Conservation (phyloP, 2,329 filamentous ascomycete species). For the Cytospora chrysosperma region DNA sequence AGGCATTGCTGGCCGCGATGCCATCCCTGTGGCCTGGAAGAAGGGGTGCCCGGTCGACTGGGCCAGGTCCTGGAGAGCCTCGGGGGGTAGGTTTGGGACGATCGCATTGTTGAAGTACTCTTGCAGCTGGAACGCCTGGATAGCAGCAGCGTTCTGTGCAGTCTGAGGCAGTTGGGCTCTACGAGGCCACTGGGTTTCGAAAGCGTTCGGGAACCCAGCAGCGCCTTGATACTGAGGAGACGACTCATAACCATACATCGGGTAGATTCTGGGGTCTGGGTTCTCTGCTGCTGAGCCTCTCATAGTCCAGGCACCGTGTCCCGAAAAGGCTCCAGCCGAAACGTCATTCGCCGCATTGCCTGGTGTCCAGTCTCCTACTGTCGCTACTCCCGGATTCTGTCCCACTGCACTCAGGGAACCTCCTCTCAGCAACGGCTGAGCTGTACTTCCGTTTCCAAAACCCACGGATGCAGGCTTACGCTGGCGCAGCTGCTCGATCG, state of each 20-base stretch:
- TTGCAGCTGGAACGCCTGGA: neutral
- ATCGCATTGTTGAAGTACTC: neutral
- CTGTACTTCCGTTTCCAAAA: neutral
- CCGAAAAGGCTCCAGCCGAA: neutral
- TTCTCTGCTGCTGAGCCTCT: neutral
- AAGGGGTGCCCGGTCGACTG: neutral
- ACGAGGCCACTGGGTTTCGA: neutral
- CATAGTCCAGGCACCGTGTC: neutral
- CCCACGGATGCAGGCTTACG: neutral
- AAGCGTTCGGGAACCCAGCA: neutral
- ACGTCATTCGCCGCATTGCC: neutral
- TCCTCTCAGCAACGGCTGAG: neutral
- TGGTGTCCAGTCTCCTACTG: neutral
- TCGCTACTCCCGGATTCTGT: neutral
- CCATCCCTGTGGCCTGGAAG: too few relatives aligned
- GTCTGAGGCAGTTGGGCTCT: neutral
- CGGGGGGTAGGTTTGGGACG: neutral
- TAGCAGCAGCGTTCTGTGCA: too few relatives aligned
- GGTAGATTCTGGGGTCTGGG: neutral
- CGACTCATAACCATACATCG: neutral
- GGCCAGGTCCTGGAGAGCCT: neutral
- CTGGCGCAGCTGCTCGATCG: neutral
- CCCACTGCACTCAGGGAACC: neutral
- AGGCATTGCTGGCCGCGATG: neutral
- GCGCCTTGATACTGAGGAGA: neutral